Evolutionary conservation across 306 rosid species (phyloP), one percentile per base, ranked within the genome.

Genomic region (Cucurbita argyrosperma): DNA sequence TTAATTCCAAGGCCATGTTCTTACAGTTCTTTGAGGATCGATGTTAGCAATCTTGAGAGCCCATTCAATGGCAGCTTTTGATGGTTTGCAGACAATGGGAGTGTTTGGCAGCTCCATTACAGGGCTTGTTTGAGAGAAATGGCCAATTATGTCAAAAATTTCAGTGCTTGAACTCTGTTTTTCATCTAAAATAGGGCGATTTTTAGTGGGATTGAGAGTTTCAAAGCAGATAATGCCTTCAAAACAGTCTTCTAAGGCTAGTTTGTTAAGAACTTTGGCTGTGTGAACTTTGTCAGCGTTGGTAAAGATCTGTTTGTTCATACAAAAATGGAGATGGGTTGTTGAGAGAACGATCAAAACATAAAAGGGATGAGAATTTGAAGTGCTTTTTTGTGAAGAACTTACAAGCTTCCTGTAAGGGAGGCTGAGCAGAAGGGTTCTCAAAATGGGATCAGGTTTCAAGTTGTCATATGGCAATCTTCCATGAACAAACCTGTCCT

Each of bases 161-260:
- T 81, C 75, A 15, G 79, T 71, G 83, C 64, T 74, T 82, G 92
- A 71, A 75, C 85, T 45, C 68, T 71, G 71, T 82, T 87, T 92
- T 61, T 88, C 95, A 74, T 84, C 96, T 42, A 88, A 89, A 37
- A 80, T 75, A 42, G 64, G 79, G 74, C 13, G 81, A 63, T 84
- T 87, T 76, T 91, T 89, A 45, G 54, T 80, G 1, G 88, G 95
- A 84, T 95, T 95, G 60, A 95, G 87, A 45, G 96, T 95, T 86
- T 95, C 99, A 79, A 95, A 95, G 83, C 97, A 95, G 65, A 89
- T 83, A 37, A 95, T 91, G 70, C 97, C 96, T 81, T 89, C 96
- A 80, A 95, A 95, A 78, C 92, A 89, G 46, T 87, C 97, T 72
- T 91, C 96, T 68, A 95, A 84, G 58, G 96, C 99, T 78, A 95